These are phyloP conservation scores for Hypoxylon trugodes DNA, from an alignment of 495 filamentous ascomycete genomes.

Conservation along the genomic window DNA sequence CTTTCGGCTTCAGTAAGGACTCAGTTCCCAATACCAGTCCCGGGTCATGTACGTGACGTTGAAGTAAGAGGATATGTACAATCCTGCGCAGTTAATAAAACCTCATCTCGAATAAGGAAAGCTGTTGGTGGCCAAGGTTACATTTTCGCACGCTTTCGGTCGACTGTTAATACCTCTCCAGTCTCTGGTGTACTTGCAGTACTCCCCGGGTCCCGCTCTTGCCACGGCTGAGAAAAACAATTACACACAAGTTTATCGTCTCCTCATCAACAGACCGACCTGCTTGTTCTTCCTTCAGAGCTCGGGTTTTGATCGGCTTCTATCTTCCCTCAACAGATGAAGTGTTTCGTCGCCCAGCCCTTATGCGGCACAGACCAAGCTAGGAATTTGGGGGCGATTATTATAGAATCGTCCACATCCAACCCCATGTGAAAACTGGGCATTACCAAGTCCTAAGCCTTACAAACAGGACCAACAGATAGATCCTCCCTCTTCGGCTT, in stretches of 20 bases:
- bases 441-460: constrained; percentile 17
- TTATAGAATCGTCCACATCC: constrained; percentile 10
- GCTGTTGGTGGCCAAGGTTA: constrained; percentile 26
- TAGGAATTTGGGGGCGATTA: constrained; percentile 31
- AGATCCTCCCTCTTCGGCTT: constrained; percentile 11
- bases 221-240: constrained; percentile 5
- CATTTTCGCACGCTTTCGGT: constrained; percentile 22
- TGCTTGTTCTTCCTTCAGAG: constrained; percentile 6
- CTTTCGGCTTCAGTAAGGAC: background rate
- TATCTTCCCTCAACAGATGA: constrained; percentile 3
- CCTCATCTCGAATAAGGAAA: constrained; percentile 21
- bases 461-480: constrained; percentile 28
- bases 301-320: constrained; percentile 10
- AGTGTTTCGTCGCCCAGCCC: constrained; percentile 12
- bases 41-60: background rate
- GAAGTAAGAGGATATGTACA: background rate
- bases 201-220: background rate
- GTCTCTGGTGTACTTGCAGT: no score
- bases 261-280: background rate
- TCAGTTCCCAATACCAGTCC: background rate
- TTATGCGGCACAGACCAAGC: constrained; percentile 6
- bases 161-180: constrained; percentile 11
- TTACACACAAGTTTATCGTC: constrained; percentile 14
- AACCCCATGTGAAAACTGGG: constrained; percentile 14
- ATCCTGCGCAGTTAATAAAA: constrained; percentile 17